These are phyloP conservation scores for Alternaria arbusti DNA, from an alignment of 2,329 filamentous ascomycete genomes.

Conservation along the genomic window DNA sequence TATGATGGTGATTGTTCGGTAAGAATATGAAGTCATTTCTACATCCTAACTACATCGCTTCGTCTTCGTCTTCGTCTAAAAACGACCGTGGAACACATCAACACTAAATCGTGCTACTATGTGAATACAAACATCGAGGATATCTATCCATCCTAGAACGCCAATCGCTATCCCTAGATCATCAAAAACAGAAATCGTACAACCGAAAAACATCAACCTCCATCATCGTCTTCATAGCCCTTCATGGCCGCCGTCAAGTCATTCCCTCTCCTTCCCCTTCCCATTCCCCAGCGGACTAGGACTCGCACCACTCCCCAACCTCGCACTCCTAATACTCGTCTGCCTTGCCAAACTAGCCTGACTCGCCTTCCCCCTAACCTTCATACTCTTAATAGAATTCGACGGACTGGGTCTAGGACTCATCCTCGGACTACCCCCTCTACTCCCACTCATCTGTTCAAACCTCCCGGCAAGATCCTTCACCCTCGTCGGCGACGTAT, in stretches of 20 bases:
- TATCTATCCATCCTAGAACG: neutral
- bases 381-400: slow-evolving; percentile 33
- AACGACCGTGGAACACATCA: neutral
- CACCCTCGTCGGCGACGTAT: slow-evolving; percentile 27
- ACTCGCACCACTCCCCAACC: neutral
- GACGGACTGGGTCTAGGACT: slow-evolving; percentile 25
- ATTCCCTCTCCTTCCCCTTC: neutral
- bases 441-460: slow-evolving; percentile 29
- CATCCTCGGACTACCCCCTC: slow-evolving; percentile 1
- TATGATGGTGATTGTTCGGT: too few relatives aligned
- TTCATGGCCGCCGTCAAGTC: too few relatives aligned
- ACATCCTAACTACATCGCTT: neutral
- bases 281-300: slow-evolving; percentile 3
- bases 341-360: slow-evolving; percentile 14
- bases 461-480: slow-evolving; percentile 40
- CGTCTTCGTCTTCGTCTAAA: neutral
- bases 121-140: neutral
- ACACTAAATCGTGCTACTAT: neutral
- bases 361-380: slow-evolving; percentile 29
- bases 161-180: neutral
- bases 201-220: neutral
- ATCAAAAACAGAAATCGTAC: neutral
- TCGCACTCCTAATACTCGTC: slow-evolving; percentile 1
- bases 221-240: neutral
- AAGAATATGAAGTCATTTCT: neutral